Evolutionary conservation across 1,284 basidiomycete species (phyloP), one percentile per base, ranked within the genome.

Genomic region (Rhodotorula sp.): DNA sequence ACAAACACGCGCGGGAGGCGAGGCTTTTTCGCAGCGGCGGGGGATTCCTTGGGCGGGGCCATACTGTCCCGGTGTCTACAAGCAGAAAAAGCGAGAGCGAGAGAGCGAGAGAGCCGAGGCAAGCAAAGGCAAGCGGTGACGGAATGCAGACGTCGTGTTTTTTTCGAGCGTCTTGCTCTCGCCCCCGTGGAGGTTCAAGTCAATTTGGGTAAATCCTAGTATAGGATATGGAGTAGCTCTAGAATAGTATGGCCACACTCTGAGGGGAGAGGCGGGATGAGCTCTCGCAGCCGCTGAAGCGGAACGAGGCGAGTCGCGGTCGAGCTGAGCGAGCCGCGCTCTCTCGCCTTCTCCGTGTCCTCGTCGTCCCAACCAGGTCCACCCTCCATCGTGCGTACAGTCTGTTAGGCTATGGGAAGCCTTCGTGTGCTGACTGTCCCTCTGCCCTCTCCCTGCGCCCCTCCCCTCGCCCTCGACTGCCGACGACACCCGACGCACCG

Each of bases 1-100:
- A 64, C 46, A 34, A 64, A 64, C 43, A 64, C 63, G 26, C 63
- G 63, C 43, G 63, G 63, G 7, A 64, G 54, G 46, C 63, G 63
- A 3, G 62, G 62, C 49, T 64, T 64, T 14, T 62, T 31, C 29
- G 63, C 43, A 10, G 54, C 14, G 54, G 21, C 21, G 43, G 47
- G 29, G 2, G 48, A 62, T n/a, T 39, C 34, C 16, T n/a, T 57
- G 39, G 39, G 39, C 43, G 58, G 58, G 57, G 57, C 29, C 57
- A 58, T 46, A 23, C 26, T 8, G 47, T 21, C 46, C 29, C 23
- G 5, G n/a, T 3, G 52, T n/a, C 54, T 3, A 56, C 14, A 15
- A 34, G 20, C 15, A 39, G 31, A 6, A n/a, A 20, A 20, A 58
- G 31, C 21, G 34, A 14, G 23, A 21, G 39, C 8, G 21, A 52